Evolutionary conservation across 2,329 filamentous ascomycete genomes (phyloP).

Genomic region (Pestalotiopsis fici): DNA sequence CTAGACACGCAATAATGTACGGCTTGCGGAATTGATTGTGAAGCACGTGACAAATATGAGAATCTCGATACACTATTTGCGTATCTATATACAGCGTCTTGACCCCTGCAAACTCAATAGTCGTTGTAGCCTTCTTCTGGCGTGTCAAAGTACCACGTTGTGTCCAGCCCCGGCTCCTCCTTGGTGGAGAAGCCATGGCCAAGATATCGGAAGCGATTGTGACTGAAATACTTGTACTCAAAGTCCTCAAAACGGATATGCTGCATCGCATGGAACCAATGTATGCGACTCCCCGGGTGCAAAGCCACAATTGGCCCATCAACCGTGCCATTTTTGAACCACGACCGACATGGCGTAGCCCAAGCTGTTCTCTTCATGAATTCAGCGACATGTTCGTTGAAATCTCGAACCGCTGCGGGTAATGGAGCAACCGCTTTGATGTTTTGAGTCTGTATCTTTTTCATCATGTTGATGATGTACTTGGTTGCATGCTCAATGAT

Average conservation of each 20-base stretch:
- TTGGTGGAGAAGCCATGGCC: not conserved
- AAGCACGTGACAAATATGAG: not conserved
- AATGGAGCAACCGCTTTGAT: not conserved
- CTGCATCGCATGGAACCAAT: not conserved
- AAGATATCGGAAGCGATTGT: not conserved
- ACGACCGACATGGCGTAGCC: not conserved
- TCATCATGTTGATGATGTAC: slow-evolving; percentile 2
- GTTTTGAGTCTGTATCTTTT: not conserved
- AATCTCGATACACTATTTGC: no score
- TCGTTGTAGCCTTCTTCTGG: not conserved
- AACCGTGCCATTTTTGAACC: not conserved
- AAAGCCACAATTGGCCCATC: not conserved
- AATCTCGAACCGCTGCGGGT: not conserved
- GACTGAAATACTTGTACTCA: not conserved
- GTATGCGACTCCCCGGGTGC: not conserved
- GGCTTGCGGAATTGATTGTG: not conserved
- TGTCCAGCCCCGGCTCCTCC: not conserved
- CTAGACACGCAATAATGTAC: no score
- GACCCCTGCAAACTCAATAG: not conserved
- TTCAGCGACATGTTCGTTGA: not conserved
- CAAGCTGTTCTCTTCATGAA: slow-evolving; percentile 1
- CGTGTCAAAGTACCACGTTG: not conserved
- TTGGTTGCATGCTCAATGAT: slow-evolving; percentile 4
- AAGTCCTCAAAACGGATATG: not conserved
- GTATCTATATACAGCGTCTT: no score